Base-by-base conservation (phyloP, 192 early-diverging fungal species). In the Podila horticola region DNA sequence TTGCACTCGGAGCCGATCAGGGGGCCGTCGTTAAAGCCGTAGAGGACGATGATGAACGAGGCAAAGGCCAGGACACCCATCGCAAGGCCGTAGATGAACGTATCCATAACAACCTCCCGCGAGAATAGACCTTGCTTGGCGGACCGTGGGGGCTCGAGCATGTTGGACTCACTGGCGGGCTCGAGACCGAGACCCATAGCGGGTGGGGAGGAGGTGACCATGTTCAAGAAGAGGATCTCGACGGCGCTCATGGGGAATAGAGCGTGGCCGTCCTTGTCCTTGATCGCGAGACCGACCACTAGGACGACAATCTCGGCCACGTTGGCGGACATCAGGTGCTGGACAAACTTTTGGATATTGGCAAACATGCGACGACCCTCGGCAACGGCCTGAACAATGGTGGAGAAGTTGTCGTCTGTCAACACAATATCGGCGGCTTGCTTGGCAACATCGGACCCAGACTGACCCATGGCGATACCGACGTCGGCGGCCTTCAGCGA, bases 371-470 rank as follows among this genome's bases (percentile, higher is more conserved):
- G 86, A 31, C 94, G 92, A 55, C 94, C 94, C 76, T 94, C 93
- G 62, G 84, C 84, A 60, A 95, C 87, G 17, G 94, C 93, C 1
- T 83, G 83, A 61, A 95, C 92, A 67, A 95, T 95, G n/a, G 92
- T 93, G 29, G 91, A 89, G 86, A 94, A 93, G 83, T 92, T 94
- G 74, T 94, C 93, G 71, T 93, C 91, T 4, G 92, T 91, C 48
- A 94, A 79, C 3, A 97, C 94, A 84, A 98, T 97, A 85, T 97
- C 95, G 62, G 92, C 90, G 1, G 97, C 97, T 34, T 92, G 86
- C 82, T 96, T 97, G 58, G 96, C 96, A 52, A 97, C 95, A 81
- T 97, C 96, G 0, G 95, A 95, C 50, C 96, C 96, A 41, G 88
- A 87, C 66, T 94, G 87, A 41, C 96, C 96, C 96, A 97, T 97